Conservation (phyloP, 225 moss, liverwort and hornwort genomes). For the Straminergon stramineum region DNA sequence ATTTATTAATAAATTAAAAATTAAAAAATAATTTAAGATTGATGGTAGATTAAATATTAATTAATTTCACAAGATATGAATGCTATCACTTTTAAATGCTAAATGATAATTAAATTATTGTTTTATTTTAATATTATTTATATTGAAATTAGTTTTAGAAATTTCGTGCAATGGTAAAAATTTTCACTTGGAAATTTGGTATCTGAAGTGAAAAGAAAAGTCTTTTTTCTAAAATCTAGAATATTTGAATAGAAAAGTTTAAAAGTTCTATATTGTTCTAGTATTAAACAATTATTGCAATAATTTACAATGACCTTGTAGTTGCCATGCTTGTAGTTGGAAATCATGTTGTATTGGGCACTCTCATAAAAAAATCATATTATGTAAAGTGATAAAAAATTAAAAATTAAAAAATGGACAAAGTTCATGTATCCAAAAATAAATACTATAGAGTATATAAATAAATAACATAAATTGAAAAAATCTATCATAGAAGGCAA, state of each 20-base stretch:
- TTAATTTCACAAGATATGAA: neutral
- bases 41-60: no score
- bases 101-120: neutral
- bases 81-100: neutral
- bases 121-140: neutral
- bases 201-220: neutral
- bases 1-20: neutral
- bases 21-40: neutral
- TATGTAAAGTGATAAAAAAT: neutral
- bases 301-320: neutral
- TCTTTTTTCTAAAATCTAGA: neutral
- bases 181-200: neutral
- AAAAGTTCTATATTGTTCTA: neutral
- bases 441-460: accelerated
- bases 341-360: neutral
- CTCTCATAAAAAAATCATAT: neutral
- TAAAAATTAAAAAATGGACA: neutral
- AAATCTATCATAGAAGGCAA: accelerated
- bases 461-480: neutral
- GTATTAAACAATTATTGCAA: neutral
- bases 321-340: neutral
- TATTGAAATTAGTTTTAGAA: neutral
- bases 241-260: neutral
- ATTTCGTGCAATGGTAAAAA: accelerated
- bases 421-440: neutral